A percentile compares a stretch with the other conserved stretches of the same genome.
phyloP scores from a whole-genome alignment of 2,329 filamentous ascomycete species.

The Scedosporium minutisporum region DNA sequence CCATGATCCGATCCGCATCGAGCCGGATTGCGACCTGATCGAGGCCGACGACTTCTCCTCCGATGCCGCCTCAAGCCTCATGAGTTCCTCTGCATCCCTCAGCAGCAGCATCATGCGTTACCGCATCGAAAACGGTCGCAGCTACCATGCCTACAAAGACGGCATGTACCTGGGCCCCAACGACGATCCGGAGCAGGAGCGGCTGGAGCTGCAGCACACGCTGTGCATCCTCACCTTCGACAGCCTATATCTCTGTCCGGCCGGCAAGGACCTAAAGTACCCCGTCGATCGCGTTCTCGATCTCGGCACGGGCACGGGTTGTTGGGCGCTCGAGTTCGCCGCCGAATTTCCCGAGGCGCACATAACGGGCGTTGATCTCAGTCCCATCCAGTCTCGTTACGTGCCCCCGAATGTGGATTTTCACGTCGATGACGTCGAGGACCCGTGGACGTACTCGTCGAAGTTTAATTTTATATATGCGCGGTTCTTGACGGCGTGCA shows the following conservation, averaged over 20 bases:
- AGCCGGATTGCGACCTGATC: background rate
- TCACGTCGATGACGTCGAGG: constrained; percentile 54
- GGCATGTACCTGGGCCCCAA: constrained; percentile 29
- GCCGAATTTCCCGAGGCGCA: constrained; percentile 28
- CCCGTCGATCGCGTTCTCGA: constrained; percentile 42
- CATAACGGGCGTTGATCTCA: constrained; percentile 43
- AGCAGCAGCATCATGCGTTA: constrained; percentile 33
- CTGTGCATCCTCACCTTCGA: constrained; percentile 21
- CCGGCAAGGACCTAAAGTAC: constrained; percentile 32
- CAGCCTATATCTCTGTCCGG: constrained; percentile 42
- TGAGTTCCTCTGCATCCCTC: constrained; percentile 22
- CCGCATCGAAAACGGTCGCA: constrained; percentile 35
- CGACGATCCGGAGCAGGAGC: constrained; percentile 27
- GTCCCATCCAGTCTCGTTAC: constrained; percentile 47
- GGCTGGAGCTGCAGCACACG: constrained; percentile 28
- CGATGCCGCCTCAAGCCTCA: constrained; percentile 20
- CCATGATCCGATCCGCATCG: background rate
- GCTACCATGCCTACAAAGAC: constrained; percentile 37
- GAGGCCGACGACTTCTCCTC: constrained; percentile 15
- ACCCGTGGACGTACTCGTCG: constrained; percentile 28
- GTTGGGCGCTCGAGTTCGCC: constrained; percentile 51
- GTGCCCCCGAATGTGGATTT: constrained; percentile 55
- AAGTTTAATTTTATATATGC: constrained; percentile 24
- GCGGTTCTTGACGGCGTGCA: constrained; percentile 15
- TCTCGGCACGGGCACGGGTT: constrained; percentile 49